Evolutionary conservation across 2,329 filamentous ascomycete genomes (phyloP), one percentile per base, ranked within the genome.

Genomic region (Fonsecaea erecta): DNA sequence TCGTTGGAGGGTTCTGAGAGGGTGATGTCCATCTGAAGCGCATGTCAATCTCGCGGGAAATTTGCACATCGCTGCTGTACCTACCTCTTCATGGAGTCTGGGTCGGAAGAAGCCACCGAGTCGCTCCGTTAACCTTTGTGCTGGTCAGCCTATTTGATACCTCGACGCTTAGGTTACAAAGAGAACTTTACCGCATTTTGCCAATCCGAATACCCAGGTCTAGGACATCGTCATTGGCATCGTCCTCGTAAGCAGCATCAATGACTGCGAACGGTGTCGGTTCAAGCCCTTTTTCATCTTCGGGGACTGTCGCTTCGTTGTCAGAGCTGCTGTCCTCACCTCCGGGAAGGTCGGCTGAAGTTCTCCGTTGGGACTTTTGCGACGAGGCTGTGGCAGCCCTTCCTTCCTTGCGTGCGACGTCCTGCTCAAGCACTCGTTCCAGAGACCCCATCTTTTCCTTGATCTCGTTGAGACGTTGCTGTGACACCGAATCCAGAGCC

Each of bases 361-460:
- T 64, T 82, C 83, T 61, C 85, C 84, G 54, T 80, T 81, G 12
- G 82, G 74, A 40, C 79, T 79, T 60, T 21, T 64, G 48, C 2
- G 62, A 3, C 35, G 60, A 46, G 48, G 24, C 35, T 3, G 60
- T 43, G 34, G 30, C 26, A 26, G 16, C 5, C 37, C 60, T 66
- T 24, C 64, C 63, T 52, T 70, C 66, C 46, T 67, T 68, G 30
- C 68, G 68, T 16, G 85, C 86, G 32, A 90, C 85, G 74, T 91
- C 88, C 51, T 87, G 80, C 75, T 92, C 90, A 5, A 92, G 81
- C 62, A 88, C 85, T 60, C 86, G 82, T 77, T 92, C 90, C 18
- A 92, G 78, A 8, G 85, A 86, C 28, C 89, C 89, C 76, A 92
- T 90, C 76, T 89, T 89, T 75, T 93, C 90, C 77, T 93, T 93